A percentile compares a stretch with the other conserved stretches of the same genome.
phyloP scores from a whole-genome alignment of 352 stramenopile species.

The Phytophthora cryptogea region DNA sequence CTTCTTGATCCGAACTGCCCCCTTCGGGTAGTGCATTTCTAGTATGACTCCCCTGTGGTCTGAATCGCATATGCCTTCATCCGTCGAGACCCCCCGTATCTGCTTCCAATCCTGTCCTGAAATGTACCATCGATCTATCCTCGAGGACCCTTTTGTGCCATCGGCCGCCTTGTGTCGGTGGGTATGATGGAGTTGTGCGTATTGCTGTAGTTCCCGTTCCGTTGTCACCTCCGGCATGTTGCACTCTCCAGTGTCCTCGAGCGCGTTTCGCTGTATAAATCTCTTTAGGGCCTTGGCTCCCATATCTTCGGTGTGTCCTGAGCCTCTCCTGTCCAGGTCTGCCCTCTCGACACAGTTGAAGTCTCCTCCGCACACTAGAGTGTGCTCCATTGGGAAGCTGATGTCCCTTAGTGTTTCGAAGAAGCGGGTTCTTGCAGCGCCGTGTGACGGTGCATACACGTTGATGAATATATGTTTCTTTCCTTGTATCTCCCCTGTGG shows the following conservation, averaged over 20 bases:
- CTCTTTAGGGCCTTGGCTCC: neutral
- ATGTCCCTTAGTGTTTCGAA: neutral
- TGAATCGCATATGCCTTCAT: no score
- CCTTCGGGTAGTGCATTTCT: no score
- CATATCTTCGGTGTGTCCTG: neutral
- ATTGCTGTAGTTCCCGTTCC: neutral
- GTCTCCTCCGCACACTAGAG: slow-evolving; percentile 6
- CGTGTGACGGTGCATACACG: slow-evolving; percentile 2
- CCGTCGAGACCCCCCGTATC: no score
- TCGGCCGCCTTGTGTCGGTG: neutral
- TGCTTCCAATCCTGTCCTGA: no score
- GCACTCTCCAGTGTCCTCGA: slow-evolving; percentile 1
- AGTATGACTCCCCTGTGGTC: no score
- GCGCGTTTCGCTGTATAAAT: neutral
- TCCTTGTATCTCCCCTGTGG: neutral
- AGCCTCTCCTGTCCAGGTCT: neutral
- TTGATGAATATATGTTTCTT: slow-evolving; percentile 6
- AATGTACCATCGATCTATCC: slow-evolving; percentile 9
- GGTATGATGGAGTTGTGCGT: neutral
- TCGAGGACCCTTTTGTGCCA: neutral
- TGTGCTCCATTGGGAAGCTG: neutral
- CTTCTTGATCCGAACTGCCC: no score
- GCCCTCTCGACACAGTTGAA: slow-evolving; percentile 2
- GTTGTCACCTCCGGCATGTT: neutral
- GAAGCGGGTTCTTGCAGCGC: neutral